These are phyloP conservation scores for Adansonia grandidieri DNA, from an alignment of 441 rosid species.

Conservation along the genomic window DNA sequence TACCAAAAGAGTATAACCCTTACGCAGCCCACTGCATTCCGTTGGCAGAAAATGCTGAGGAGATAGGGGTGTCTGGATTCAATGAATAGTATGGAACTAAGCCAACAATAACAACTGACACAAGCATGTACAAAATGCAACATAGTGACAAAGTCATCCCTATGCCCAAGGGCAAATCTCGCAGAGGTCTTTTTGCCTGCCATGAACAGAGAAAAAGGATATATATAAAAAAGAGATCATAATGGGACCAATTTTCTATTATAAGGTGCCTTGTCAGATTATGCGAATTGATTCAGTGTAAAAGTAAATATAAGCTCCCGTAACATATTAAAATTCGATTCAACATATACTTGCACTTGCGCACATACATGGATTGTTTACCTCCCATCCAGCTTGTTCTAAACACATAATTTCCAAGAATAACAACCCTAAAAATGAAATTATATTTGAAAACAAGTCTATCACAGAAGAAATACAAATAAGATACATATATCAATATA, in stretches of 20 bases:
- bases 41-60: slow-evolving; percentile 83
- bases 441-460: not conserved
- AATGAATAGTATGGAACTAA: slow-evolving; percentile 78
- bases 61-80: slow-evolving; percentile 90
- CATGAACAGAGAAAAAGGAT: slow-evolving; percentile 7
- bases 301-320: not conserved
- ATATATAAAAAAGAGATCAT: not conserved
- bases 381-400: not conserved
- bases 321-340: not conserved
- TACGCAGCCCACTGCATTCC: slow-evolving; percentile 98
- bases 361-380: not conserved
- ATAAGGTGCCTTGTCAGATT: not conserved
- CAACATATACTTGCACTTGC: not conserved
- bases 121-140: slow-evolving; percentile 78
- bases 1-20: slow-evolving; percentile 34
- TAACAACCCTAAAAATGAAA: not conserved
- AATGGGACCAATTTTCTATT: slow-evolving; percentile 1
- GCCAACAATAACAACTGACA: slow-evolving; percentile 85
- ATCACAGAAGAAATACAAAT: not conserved
- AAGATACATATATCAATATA: no score
- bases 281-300: not conserved
- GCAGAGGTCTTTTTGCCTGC: slow-evolving; percentile 79
- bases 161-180: slow-evolving; percentile 85
- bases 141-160: slow-evolving; percentile 75
- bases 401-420: not conserved